These are phyloP conservation scores for Pythium plurisporium DNA, from an alignment of 352 stramenopile species.

Conservation along the genomic window DNA sequence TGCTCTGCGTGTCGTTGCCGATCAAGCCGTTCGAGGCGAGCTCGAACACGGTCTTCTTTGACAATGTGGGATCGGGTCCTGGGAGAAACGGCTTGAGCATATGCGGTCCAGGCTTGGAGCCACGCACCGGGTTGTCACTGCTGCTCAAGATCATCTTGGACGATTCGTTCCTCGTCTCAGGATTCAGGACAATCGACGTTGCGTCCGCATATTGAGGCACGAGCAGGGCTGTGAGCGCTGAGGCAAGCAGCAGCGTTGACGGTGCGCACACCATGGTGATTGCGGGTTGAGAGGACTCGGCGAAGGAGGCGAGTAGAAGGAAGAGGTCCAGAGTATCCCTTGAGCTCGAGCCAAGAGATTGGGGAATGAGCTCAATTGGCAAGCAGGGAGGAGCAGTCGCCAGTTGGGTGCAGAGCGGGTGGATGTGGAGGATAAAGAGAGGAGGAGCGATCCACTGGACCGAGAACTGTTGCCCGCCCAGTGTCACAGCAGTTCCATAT, in stretches of 20 bases:
- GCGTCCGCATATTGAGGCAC: background rate
- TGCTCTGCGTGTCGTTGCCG: background rate
- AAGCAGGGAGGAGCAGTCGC: too few species aligned
- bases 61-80: too few species aligned
- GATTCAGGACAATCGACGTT: conserved; percentile 7
- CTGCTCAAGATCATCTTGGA: background rate
- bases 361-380: conserved; percentile 1
- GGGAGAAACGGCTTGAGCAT: background rate
- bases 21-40: too few species aligned
- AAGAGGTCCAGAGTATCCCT: background rate
- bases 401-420: too few species aligned
- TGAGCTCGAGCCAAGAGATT: background rate
- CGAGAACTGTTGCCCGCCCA: too few species aligned
- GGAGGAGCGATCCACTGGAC: too few species aligned
- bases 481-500: too few species aligned
- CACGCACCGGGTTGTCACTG: conserved; percentile 4
- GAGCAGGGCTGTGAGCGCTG: background rate
- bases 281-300: background rate
- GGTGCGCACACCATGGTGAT: conserved; percentile 1
- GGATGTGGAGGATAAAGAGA: too few species aligned
- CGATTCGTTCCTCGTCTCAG: conserved; percentile 4
- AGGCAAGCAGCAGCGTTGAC: background rate
- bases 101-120: background rate
- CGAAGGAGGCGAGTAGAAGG: background rate
- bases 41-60: too few species aligned